A percentile compares a stretch with the other conserved stretches of the same genome.
Evolutionary conservation across 148 eudicot genomes (phyloP).

Genomic region (Vaccinium myrtillus): DNA sequence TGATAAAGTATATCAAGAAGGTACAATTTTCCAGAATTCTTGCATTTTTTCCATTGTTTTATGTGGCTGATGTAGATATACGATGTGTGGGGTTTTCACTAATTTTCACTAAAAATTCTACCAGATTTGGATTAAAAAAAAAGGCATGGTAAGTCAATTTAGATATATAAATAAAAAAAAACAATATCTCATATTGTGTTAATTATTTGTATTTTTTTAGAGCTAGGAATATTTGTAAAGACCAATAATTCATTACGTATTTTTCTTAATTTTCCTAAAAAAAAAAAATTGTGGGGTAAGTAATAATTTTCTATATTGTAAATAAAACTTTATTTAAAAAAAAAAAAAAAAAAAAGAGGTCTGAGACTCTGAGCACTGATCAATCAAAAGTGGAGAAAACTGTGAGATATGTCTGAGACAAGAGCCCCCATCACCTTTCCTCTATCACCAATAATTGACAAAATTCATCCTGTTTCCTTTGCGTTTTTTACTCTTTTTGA

Average conservation of each 20-base stretch:
- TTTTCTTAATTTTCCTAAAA: too few species aligned
- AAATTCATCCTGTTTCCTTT: slow-evolving; percentile 33
- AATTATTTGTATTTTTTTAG: too few species aligned
- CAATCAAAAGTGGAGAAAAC: slow-evolving; percentile 17
- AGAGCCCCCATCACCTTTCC: slow-evolving; percentile 27
- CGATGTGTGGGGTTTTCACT: not conserved
- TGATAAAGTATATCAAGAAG: too few species aligned
- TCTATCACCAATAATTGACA: slow-evolving; percentile 31
- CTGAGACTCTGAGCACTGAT: not conserved
- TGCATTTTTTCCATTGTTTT: not conserved
- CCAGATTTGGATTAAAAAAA: not conserved
- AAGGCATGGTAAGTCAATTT: too few species aligned
- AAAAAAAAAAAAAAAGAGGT: too few species aligned
- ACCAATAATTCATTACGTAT: too few species aligned
- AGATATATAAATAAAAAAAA: too few species aligned
- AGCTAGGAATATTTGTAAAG: too few species aligned
- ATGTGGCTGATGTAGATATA: not conserved
- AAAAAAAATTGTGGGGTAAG: too few species aligned
- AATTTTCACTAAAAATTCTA: not conserved
- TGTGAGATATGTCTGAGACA: slow-evolving; percentile 18
- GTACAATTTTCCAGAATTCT: not conserved
- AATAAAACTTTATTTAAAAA: too few species aligned
- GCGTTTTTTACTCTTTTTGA: slow-evolving; percentile 20
- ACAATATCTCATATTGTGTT: too few species aligned
- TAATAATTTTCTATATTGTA: too few species aligned